A percentile compares a stretch with the other conserved stretches of the same genome.
Conservation (phyloP, 129 eudicot genomes). For the Sambucus nigra region DNA sequence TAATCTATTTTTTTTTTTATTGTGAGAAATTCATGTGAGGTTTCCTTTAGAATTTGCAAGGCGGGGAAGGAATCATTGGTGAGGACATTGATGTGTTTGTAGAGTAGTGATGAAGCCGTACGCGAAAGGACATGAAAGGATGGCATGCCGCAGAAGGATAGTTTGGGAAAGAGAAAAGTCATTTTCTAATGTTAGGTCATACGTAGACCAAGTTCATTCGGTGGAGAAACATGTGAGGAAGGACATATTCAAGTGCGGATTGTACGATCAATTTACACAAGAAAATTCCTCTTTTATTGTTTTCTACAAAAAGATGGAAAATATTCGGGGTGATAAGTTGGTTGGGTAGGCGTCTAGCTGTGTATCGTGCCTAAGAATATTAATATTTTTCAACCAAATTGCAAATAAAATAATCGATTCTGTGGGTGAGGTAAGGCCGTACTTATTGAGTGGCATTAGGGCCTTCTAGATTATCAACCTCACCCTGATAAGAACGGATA, state of each 20-base stretch:
- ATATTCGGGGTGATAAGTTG: constrained; percentile 29
- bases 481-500: constrained; percentile 62
- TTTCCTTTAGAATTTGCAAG: background rate
- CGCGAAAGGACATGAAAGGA: constrained; percentile 51
- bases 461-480: constrained; percentile 34
- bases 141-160: constrained; percentile 30
- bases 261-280: constrained; percentile 36
- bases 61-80: constrained; percentile 4
- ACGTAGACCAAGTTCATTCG: constrained; percentile 32
- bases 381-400: background rate
- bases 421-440: constrained; percentile 31
- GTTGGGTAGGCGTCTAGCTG: constrained; percentile 17
- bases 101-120: constrained; percentile 30
- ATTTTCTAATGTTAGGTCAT: constrained; percentile 22
- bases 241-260: constrained; percentile 51
- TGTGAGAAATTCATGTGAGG: background rate
- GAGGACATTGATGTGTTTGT: constrained; percentile 31
- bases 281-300: background rate
- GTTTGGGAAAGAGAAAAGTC: constrained; percentile 24
- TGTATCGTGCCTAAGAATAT: constrained; percentile 9
- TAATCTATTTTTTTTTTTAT: too few species aligned
- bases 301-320: too few species aligned
- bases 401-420: background rate
- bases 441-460: constrained; percentile 32
- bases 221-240: constrained; percentile 79